Evolutionary conservation across 2,329 filamentous ascomycete genomes (phyloP), one percentile per base, ranked within the genome.

Genomic region (Polytolypa hystricis): DNA sequence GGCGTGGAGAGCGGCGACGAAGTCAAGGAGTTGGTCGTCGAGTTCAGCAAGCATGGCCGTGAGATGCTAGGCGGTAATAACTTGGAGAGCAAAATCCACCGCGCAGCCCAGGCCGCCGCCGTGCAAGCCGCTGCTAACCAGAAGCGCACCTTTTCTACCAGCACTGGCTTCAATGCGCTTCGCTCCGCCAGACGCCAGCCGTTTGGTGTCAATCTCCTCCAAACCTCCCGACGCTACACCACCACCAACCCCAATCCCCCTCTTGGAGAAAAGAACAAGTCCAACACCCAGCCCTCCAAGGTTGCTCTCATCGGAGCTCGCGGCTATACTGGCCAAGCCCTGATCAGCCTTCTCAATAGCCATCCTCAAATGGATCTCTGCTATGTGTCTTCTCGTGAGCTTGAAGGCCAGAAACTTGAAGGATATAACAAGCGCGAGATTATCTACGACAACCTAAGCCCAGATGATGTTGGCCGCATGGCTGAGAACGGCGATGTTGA

Each of bases 401-500:
- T 96, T 33, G 80, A 74, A 4, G 91, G 91, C 26, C 79, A 91
- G 65, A 78, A 84, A 60, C 74, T 96, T 14, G 69, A 89, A 60
- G 87, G 86, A 19, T 98, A 98, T 60, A 77, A 76, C 52, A 96
- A 95, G 73, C 77, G 82, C 45, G 78, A 93, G 42, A 84, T 98
- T 48, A 84, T 77, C 44, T 98, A 98, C 62, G 85, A 94, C 61
- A 94, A 86, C 58, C 69, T 96, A 30, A 79, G 74, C 38, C 75
- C 85, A 5, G 89, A 96, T 47, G 89, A 96, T 48, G 79, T 94
- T 9, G 77, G 78, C 44, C 73, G 78, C 40, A 84, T 96, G 74
- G 84, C 91, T 44, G 79, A 82, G 56, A 77, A 80, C 20, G 82
- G 83, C 35, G 76, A 87, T 52, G 79, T 96, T 33, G 89, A 96